Evolutionary conservation across 108 stramenopile genomes (phyloP).

Genomic region (Schizochytrium sp.): DNA sequence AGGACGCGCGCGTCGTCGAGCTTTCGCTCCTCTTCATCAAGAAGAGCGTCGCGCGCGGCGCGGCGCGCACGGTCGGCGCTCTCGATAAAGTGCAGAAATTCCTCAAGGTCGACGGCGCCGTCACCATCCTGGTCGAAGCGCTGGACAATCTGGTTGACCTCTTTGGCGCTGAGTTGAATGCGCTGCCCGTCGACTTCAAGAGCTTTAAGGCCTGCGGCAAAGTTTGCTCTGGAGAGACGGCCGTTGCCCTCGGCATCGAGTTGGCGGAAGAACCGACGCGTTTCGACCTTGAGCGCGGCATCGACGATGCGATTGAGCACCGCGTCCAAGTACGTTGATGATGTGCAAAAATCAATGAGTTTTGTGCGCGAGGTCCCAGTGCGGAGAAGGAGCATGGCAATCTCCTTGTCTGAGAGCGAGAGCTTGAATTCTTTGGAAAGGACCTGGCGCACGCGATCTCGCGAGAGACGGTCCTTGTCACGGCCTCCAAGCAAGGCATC

Average conservation of each 20-base stretch:
- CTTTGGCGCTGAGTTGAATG: not conserved
- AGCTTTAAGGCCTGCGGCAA: not conserved
- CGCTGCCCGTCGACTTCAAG: not conserved
- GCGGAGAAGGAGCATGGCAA: not conserved
- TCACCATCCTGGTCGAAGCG: not conserved
- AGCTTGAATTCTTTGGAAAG: not conserved
- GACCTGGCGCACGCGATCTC: not conserved
- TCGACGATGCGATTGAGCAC: not conserved
- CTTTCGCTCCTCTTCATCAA: conserved; percentile 1
- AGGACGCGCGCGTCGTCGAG: not conserved
- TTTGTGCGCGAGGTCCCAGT: not conserved
- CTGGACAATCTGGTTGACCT: not conserved
- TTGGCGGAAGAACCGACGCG: not conserved
- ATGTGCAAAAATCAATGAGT: not conserved
- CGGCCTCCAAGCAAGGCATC: not conserved
- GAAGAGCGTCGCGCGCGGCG: not conserved
- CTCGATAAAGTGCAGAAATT: not conserved
- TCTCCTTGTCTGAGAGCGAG: not conserved
- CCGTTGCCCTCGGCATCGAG: not conserved
- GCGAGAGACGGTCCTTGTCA: not conserved
- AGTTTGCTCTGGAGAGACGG: not conserved
- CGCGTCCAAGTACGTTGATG: not conserved
- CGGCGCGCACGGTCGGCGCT: not conserved
- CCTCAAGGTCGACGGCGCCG: not conserved
- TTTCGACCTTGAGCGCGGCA: not conserved